Base-by-base conservation (phyloP, 2,329 filamentous ascomycete genomes). In the Orbilia javanica region DNA sequence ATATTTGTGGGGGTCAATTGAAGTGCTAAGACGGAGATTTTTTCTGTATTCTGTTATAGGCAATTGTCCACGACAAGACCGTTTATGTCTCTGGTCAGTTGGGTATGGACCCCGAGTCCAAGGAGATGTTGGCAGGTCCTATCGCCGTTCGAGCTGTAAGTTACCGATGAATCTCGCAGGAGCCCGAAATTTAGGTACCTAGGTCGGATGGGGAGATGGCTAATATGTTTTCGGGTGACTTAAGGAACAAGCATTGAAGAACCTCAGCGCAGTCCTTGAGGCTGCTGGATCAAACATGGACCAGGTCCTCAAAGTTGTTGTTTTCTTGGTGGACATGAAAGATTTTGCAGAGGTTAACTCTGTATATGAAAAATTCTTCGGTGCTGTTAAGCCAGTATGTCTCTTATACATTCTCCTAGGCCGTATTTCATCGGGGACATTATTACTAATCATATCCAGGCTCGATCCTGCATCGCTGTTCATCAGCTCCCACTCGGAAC, bases 301-400 rank as follows among this genome's bases (percentile, higher is more conserved):
- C 80, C 92, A 90, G 85, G 91, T 97, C 55, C 92, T 97, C 86
- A 97, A 97, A 88, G 92, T 94, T 82, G 93, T 90, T 84, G 91
- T 97, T 83, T 98, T 97, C 88, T 86, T 98, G 79, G 91, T 92
- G 63, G 92, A 96, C 85, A 98, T 98, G 95, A 89, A 88, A 80
- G 88, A 96, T 85, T 98, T 98, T 83, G 90, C 88, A 62, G 89
- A 90, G 83, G 93, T 93, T 90, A 94, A 93, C 84, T 87, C 88
- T 81, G 88, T 91, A 60, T 93, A 93, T 82, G 88, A 88, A 82
- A 89, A 90, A 84, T 91, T 90, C 86, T 93, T 93, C 85, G 85
- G 84, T 20, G 84, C 86, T 7, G 82, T 85, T 34, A 87, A 86
- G 82, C 86, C 86, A 15, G 81, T 78, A 64, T 13, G 74, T 64